Evolutionary conservation across 768 basidiomycete species (phyloP), one percentile per base, ranked within the genome.

Genomic region (Tricholoma bakamatsutake): DNA sequence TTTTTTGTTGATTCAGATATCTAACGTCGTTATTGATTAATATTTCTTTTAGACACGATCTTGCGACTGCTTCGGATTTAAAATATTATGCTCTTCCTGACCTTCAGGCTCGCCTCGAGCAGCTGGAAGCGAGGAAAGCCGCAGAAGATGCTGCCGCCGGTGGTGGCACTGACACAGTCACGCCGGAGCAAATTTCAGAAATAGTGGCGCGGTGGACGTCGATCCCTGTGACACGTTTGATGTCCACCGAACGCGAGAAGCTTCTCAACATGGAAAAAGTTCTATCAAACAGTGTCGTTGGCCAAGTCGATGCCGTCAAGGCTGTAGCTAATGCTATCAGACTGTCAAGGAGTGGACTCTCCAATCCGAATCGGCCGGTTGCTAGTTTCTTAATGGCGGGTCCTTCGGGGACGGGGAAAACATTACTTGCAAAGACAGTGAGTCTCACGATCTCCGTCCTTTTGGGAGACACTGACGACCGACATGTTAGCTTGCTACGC

Each of bases 251-350:
- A 73, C 87, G 85, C 70, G 93, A 98, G 67, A 95, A 96, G 70
- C 73, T 93, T 27, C 71, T 93, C 39, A 75, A 78, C 64, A 84
- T 98, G 87, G 96, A 98, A 72, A 88, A 87, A 67, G 80, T 88
- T 34, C 76, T 99, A 39, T 75, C 82, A 21, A 72, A 79, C 53
- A 83, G 80, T 35, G 92, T 98, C 17, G 85, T 98, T 45, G 94
- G 96, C 0, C 96, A 98, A 68, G 82, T 82, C 1, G 89, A 94
- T 60, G 95, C 94, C 4, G 88, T 97, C 59, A 90, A 86, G 64
- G 87, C 96, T 4, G 93, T 98, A 33, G 88, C 93, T 9, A 93
- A 96, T 66, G 96, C 96, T 2, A 90, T 98, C 61, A 83, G 96
- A 46, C 72, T 98, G 42, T 95, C 93, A 24, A 82, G 96, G 50